phyloP scores from a whole-genome alignment of 169 alveolate genomes.

The Plasmodium gaboni region DNA sequence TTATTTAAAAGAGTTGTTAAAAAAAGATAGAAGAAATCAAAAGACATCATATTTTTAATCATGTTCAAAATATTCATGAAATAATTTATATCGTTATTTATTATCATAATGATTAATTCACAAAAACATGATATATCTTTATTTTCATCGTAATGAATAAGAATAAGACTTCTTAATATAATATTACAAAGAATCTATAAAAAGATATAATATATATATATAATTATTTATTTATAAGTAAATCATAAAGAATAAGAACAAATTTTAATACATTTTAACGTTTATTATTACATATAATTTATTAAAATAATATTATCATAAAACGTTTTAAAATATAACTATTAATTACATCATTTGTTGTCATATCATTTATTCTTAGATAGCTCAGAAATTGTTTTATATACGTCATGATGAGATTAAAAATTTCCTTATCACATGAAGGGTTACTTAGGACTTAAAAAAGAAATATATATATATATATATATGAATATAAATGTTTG shows the following conservation, averaged over 20 bases:
- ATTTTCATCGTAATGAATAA: conserved; percentile 18
- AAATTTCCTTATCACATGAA: conserved; percentile 28
- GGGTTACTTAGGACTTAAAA: conserved; percentile 38
- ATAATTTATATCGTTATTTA: conserved; percentile 38
- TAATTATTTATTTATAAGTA: no score
- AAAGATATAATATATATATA: not conserved
- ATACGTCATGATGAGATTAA: conserved; percentile 33
- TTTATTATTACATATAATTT: not conserved
- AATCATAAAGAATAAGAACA: not conserved
- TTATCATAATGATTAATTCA: conserved; percentile 55
- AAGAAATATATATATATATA: not conserved
- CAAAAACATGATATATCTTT: conserved; percentile 53
- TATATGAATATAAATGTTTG: conserved; percentile 1
- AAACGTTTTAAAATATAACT: no score
- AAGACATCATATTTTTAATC: conserved; percentile 53
- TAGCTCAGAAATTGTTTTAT: conserved; percentile 50
- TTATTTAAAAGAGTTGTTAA: conserved; percentile 30
- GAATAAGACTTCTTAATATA: conserved; percentile 46
- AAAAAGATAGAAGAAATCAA: conserved; percentile 55
- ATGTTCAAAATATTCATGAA: conserved; percentile 33
- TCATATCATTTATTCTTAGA: conserved; percentile 37
- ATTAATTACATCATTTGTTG: conserved; percentile 59
- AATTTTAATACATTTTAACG: no score
- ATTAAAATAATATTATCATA: no score
- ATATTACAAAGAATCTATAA: conserved; percentile 59